Evolutionary conservation across 116 monocot species (phyloP).

Genomic region (Iris pallida): DNA sequence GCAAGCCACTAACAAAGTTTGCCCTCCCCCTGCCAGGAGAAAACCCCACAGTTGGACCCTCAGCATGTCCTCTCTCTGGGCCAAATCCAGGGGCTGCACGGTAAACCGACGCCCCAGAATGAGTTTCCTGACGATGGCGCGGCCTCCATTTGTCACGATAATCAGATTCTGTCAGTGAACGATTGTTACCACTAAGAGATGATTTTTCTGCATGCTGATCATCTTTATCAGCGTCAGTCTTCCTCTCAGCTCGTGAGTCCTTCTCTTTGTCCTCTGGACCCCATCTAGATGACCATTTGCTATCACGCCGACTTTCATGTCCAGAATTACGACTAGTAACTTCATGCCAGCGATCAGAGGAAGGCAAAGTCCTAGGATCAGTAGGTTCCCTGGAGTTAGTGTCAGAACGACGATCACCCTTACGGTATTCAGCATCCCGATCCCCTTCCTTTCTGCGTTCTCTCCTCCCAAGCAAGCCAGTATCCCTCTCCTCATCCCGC

Average conservation of each 20-base stretch:
- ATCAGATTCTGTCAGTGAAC: slow-evolving; percentile 49
- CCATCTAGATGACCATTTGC: slow-evolving; percentile 98
- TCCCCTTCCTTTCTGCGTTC: slow-evolving; percentile 86
- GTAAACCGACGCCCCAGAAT: slow-evolving; percentile 42
- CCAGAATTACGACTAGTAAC: slow-evolving; percentile 39
- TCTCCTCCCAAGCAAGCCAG: slow-evolving; percentile 74
- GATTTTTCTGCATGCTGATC: slow-evolving; percentile 56
- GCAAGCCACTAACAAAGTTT: slow-evolving; percentile 14
- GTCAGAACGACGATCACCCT: slow-evolving; percentile 71
- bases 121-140: slow-evolving; percentile 74
- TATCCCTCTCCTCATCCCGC: slow-evolving; percentile 99
- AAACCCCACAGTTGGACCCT: slow-evolving; percentile 58
- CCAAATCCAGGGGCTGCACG: slow-evolving; percentile 97
- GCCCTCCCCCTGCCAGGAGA: slow-evolving; percentile 82
- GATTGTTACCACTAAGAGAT: slow-evolving; percentile 30
- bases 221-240: slow-evolving; percentile 63
- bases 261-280: slow-evolving; percentile 91
- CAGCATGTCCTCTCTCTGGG: slow-evolving; percentile 59
- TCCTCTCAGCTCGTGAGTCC: slow-evolving; percentile 65
- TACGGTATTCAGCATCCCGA: slow-evolving; percentile 60
- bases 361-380: slow-evolving; percentile 38
- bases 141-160: slow-evolving; percentile 99
- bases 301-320: slow-evolving; percentile 68
- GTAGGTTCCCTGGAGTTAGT: slow-evolving; percentile 40
- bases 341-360: slow-evolving; percentile 65